Evolutionary conservation across 768 basidiomycete genomes (phyloP).

Genomic region (Clitopilus hobsonii): DNA sequence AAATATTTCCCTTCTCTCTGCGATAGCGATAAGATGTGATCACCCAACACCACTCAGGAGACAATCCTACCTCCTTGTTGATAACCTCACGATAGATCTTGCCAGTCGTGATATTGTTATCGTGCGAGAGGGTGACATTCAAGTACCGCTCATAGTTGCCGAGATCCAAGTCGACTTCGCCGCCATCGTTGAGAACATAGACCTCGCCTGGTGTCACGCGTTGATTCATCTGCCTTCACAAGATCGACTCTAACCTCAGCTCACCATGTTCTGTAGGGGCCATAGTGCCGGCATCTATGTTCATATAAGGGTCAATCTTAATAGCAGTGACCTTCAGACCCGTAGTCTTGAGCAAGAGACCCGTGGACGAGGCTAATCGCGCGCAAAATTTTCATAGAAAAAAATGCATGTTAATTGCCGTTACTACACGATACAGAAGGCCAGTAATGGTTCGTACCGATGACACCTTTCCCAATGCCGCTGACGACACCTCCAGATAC

Average conservation of each 20-base stretch:
- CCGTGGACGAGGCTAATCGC: slow-evolving; percentile 85
- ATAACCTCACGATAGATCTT: slow-evolving; percentile 98
- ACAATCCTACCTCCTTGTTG: slow-evolving; percentile 78
- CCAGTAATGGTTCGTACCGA: slow-evolving; percentile 57
- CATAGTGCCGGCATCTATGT: slow-evolving; percentile 99
- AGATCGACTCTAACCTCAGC: slow-evolving; percentile 18
- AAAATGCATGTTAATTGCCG: neutral
- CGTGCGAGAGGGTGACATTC: slow-evolving; percentile 86
- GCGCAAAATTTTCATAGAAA: slow-evolving; percentile 6
- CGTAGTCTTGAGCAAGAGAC: slow-evolving; percentile 89
- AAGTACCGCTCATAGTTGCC: slow-evolving; percentile 99
- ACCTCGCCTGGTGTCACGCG: slow-evolving; percentile 71
- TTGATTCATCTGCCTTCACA: neutral
- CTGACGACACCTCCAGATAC: slow-evolving; percentile 97
- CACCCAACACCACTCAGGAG: neutral
- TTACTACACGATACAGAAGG: neutral
- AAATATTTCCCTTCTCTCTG: slow-evolving; percentile 85
- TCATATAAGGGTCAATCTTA: slow-evolving; percentile 99
- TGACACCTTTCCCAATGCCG: slow-evolving; percentile 98
- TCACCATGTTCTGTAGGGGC: slow-evolving; percentile 95
- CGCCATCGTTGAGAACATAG: slow-evolving; percentile 96
- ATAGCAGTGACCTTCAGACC: slow-evolving; percentile 97
- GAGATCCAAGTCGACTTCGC: slow-evolving; percentile 95
- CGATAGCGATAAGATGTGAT: slow-evolving; percentile 1
- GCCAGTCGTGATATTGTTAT: slow-evolving; percentile 98